Evolutionary conservation across 2,329 filamentous ascomycete species (phyloP), one percentile per base, ranked within the genome.

Genomic region (Fusarium nygamai): DNA sequence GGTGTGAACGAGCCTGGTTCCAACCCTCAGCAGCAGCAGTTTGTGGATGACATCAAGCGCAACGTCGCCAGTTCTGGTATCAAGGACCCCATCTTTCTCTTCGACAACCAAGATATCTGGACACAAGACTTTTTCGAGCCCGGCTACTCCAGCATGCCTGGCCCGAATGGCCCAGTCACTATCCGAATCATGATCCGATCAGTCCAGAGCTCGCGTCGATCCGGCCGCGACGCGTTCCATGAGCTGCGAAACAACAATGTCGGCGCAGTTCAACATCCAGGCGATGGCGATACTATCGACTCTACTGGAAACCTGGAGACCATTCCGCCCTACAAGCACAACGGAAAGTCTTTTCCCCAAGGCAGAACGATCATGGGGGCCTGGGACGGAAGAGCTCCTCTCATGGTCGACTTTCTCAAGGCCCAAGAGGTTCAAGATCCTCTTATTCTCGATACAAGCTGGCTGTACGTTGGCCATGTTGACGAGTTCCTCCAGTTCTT

Each of bases 71-170:
- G 7, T 0, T 46, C 69, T 3, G 69, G 69, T 9, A 65, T 72
- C 14, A 72, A 57, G 2, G 69, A 72, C 16, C 58, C 69, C 4
- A 17, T 72, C 1, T 72, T 72, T 36, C 19, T 72, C 13, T 72
- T 72, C 46, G 38, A 47, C 4, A 57, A 69, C 9, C 51, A 59
- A 11, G 69, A 72, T 50, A 61, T 72, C 24, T 85, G 83, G 84
- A 79, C 80, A 1, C 83, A 85, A 57, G 83, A 85, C 64, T 80
- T 82, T 47, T 70, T 85, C 29, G 83, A 85, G 69, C 80, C 83
- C 0, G 83, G 76, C 0, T 85, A 83, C 63, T 73, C 78, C 0
- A 83, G 80, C 53, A 85, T 85, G 60, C 84, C 84, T 1, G 83
- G 83, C 0, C 81, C 81, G 0, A 47, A 81, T 6, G 81, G 82